Base-by-base conservation (phyloP, 345 rosid genomes). In the Camelina hispida region DNA sequence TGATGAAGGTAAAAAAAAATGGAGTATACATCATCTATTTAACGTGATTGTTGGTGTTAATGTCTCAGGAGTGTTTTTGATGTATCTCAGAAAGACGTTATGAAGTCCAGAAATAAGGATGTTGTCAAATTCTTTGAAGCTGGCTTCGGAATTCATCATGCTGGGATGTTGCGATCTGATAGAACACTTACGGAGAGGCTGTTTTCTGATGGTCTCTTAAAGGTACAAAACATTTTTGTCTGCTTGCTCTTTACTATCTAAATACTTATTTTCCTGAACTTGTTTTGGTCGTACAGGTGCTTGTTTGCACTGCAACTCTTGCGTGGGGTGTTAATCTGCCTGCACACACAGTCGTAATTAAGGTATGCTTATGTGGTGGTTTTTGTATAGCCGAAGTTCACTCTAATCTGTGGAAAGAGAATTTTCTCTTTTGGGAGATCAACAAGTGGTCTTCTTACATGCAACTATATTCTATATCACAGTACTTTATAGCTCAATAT, bases 311-410 rank as follows among this genome's bases (percentile, higher is more conserved):
- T 44, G 97, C 98, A 81, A 94, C 98, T 79, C 83, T 94, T 82
- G 97, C 98, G 8, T 94, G 98, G 98, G 98, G 98, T 74, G 98
- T 94, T 53, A 94, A 94, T 85, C 82, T 94, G 59, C 98, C 98
- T 42, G 98, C 98, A 63, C 98, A 94, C 68, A 94, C 97, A 56
- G 97, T 94, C 79, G 97, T 94, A 62, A 94, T 94, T 73, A 94
- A 91, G 98, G 98, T 94, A 77, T 67, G 87, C 64, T 7, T 70
- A 52, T 44, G 65, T 34, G 66, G 34, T 60, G 62, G 35, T 22
- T 59, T 16, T 61, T 43, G 28, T 59, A 23, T 60, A 13, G 34
- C 53, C 74, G 52, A 52, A 46, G 38, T 50, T 32, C 52, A 60
- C 42, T 61, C 58, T 44, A 32, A 52, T 78, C 40, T 60, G 23